These are phyloP conservation scores for Amylostereum areolatum DNA, from an alignment of 1,284 basidiomycete species.

Conservation along the genomic window DNA sequence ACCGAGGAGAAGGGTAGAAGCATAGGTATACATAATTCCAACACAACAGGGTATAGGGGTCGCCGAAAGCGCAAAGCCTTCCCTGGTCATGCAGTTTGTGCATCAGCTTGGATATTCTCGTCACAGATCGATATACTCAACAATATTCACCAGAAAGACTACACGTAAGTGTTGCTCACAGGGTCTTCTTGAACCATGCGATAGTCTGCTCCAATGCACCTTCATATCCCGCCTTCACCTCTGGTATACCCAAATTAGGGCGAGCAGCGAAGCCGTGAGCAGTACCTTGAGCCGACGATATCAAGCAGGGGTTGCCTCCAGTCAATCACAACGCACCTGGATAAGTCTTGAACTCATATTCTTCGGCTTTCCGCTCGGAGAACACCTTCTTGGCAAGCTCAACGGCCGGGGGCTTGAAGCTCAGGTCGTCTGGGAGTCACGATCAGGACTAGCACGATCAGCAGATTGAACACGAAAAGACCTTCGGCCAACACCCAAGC, in stretches of 20 bases:
- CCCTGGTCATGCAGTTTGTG: too few relatives aligned
- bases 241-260: conserved; percentile 33
- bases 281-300: conserved; percentile 25
- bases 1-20: too few relatives aligned
- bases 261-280: conserved; percentile 42
- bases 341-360: conserved; percentile 51
- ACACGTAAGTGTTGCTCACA: conserved; percentile 1
- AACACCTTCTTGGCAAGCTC: conserved; percentile 39
- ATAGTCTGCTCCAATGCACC: conserved; percentile 28
- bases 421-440: conserved; percentile 39
- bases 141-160: too few relatives aligned
- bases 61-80: too few relatives aligned
- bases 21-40: too few relatives aligned
- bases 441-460: not conserved
- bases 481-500: conserved; percentile 56
- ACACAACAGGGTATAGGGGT: too few relatives aligned
- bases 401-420: conserved; percentile 34
- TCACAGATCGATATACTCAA: too few relatives aligned
- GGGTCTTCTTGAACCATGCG: conserved; percentile 30
- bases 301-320: not conserved
- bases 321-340: conserved; percentile 32
- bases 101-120: too few relatives aligned
- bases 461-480: conserved; percentile 14
- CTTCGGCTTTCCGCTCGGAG: conserved; percentile 34
- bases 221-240: conserved; percentile 37